These are phyloP conservation scores for Rhizomucor pusillus DNA, from an alignment of 371 early-diverging fungal genomes.

Conservation along the genomic window DNA sequence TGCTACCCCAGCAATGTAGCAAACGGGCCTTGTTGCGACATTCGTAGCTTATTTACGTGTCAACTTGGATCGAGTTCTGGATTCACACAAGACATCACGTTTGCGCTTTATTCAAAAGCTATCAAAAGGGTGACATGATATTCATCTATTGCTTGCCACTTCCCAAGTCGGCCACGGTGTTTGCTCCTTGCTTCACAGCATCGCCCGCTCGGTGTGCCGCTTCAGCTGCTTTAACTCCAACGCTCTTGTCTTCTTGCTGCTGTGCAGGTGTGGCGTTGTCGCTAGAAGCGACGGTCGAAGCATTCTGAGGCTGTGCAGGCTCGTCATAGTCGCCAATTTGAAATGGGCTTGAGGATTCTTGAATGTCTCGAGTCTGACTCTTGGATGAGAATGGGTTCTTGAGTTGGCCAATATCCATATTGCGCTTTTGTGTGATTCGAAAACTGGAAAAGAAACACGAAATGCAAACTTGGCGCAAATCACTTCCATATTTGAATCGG, in stretches of 20 bases:
- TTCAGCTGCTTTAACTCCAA: neutral
- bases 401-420: constrained; percentile 43
- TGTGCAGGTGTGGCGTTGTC: neutral
- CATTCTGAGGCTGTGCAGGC: constrained; percentile 7
- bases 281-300: neutral
- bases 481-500: neutral
- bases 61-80: too few relatives aligned
- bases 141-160: neutral
- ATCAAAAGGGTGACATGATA: too few relatives aligned
- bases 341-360: constrained; percentile 9
- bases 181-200: neutral
- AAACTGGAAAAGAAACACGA: constrained; percentile 5
- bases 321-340: constrained; percentile 44
- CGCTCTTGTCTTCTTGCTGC: neutral
- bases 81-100: too few relatives aligned
- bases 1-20: too few relatives aligned
- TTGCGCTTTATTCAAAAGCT: too few relatives aligned
- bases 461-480: neutral
- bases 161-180: constrained; percentile 1
- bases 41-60: too few relatives aligned
- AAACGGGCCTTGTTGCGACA: too few relatives aligned
- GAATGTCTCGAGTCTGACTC: neutral
- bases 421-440: constrained; percentile 6
- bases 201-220: neutral
- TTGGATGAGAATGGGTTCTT: constrained; percentile 28